Evolutionary conservation across 2,329 filamentous ascomycete species (phyloP), one percentile per base, ranked within the genome.

Genomic region (Parasarocladium wereldwijsianum): DNA sequence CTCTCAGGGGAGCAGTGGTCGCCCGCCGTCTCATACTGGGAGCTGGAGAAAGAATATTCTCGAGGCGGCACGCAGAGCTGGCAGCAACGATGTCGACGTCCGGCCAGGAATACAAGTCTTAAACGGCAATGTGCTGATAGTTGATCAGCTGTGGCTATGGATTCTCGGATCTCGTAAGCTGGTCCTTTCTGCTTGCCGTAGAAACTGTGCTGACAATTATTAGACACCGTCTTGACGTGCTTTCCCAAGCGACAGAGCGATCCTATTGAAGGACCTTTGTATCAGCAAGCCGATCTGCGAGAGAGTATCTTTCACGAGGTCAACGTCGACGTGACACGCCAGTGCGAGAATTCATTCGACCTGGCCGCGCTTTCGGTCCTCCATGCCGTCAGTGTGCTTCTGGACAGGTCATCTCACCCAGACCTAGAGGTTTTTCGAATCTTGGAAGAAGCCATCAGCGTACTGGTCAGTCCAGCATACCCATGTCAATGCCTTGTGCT

Each of bases 121-220:
- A 2, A 58, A 69, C 16, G 66, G 70, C 0, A 74, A 75, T 22
- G 58, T 70, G 3, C 45, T 77, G n/a, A 76, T 77, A 68, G 66
- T 77, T 0, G 73, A 77, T 34, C 71, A 77, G 40, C 45, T 77
- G 1, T 77, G 72, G 72, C 44, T 76, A 0, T 70, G 66, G 66
- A 60, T 57, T 0, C 55, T 70, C n/a, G 57, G 68, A 32, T 62
- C 53, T 11, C 61, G 64, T 67, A 43, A 49, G 61, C 23, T 22
- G 19, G 7, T 13, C 23, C 23, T 13, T 24, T 7, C 10, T 24
- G 2, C 2, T 14, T 4, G 0, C 4, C 0, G 3, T 17, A 0
- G 6, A 24, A 3, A 22, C 18, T 15, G 9, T 10, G 11, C 13
- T 3, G 17, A 11, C 17, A 8, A 14, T 11, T 17, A 11, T 2